phyloP scores from a whole-genome alignment of 2,329 filamentous ascomycete genomes.

The Diaporthe aspalathi region DNA sequence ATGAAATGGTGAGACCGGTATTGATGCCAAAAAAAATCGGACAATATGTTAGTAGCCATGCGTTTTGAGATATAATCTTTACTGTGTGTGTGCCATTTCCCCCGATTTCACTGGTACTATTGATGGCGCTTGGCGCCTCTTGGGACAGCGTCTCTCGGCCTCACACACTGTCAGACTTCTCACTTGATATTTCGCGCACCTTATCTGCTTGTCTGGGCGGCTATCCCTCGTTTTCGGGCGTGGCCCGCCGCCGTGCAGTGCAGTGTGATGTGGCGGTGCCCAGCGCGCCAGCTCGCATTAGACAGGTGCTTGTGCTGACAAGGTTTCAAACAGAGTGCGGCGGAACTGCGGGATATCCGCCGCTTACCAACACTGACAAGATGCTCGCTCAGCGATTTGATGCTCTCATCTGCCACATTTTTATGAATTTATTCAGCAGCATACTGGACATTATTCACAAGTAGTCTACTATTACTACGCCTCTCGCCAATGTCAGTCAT shows the following conservation, averaged over 20 bases:
- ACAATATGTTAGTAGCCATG: too few species aligned
- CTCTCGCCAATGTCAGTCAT: too few species aligned
- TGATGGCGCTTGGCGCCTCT: too few species aligned
- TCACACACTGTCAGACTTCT: too few species aligned
- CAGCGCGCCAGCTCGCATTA: background rate
- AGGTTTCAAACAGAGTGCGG: background rate
- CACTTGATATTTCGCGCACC: background rate
- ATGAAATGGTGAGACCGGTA: background rate
- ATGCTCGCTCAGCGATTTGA: background rate
- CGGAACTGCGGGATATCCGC: slow-evolving; percentile 13
- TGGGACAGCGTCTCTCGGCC: too few species aligned
- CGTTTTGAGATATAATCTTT: too few species aligned
- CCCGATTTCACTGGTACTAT: too few species aligned
- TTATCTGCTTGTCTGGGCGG: too few species aligned
- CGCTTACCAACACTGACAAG: background rate
- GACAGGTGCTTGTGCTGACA: background rate
- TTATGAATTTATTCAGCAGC: background rate
- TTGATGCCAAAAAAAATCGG: background rate
- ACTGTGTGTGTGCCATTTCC: too few species aligned
- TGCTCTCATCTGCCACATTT: background rate
- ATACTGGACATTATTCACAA: background rate
- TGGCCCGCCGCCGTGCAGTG: too few species aligned
- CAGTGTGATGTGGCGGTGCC: background rate
- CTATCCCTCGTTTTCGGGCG: too few species aligned
- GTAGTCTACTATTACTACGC: background rate